These are phyloP conservation scores for Kernera saxatilis DNA, from an alignment of 345 rosid species.

Conservation along the genomic window DNA sequence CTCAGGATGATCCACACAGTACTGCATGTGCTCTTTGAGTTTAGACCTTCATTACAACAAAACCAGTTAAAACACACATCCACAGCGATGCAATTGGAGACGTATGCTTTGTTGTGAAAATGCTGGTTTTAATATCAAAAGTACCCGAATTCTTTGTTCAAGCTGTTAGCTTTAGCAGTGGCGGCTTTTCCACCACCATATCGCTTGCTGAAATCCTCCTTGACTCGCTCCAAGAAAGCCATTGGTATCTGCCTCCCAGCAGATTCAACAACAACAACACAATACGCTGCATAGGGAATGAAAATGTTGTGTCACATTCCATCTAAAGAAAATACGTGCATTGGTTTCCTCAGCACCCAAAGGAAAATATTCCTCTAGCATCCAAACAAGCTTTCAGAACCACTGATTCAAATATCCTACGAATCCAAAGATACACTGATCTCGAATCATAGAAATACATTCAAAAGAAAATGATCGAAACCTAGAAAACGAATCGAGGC, in stretches of 20 bases:
- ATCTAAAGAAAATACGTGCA: not conserved
- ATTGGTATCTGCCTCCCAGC: slow-evolving; percentile 84
- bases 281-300: slow-evolving; percentile 52
- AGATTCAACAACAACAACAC: slow-evolving; percentile 83
- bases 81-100: not conserved
- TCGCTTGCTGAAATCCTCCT: slow-evolving; percentile 79
- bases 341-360: not conserved
- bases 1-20: slow-evolving; percentile 82
- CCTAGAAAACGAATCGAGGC: not conserved
- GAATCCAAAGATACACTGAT: not conserved
- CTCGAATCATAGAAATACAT: not conserved
- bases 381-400: not conserved
- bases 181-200: slow-evolving; percentile 81
- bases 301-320: not conserved
- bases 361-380: not conserved
- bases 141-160: slow-evolving; percentile 76
- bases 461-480: not conserved
- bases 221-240: slow-evolving; percentile 74
- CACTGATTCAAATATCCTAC: not conserved
- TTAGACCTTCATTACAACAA: slow-evolving; percentile 50
- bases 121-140: not conserved
- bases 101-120: not conserved
- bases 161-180: slow-evolving; percentile 62
- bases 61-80: not conserved
- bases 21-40: slow-evolving; percentile 87